Percentiles rank a stretch among this genome's conserved stretches.
Conservation (phyloP, 2,329 filamentous ascomycete genomes). For the Rhinocladiella similis region DNA sequence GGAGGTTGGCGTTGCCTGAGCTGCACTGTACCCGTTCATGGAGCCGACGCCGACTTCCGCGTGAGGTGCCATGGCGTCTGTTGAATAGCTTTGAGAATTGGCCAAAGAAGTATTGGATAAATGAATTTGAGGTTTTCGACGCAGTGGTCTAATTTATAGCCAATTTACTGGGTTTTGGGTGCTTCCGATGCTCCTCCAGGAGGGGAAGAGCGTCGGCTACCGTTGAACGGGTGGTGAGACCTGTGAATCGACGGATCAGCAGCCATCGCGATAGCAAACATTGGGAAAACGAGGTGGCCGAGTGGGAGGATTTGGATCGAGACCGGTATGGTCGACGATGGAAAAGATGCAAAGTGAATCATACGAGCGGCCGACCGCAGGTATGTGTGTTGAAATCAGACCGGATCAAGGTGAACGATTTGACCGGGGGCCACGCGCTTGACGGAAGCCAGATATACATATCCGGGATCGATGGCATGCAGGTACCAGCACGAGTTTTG, state of each 20-base stretch:
- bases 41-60: conserved; percentile 64
- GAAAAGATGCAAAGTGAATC: background rate
- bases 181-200: conserved; percentile 74
- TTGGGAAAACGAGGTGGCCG: background rate
- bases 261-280: conserved; percentile 11
- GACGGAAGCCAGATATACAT: background rate
- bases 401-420: background rate
- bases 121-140: conserved; percentile 39
- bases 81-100: conserved; percentile 7
- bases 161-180: conserved; percentile 48
- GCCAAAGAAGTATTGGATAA: conserved; percentile 28
- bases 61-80: conserved; percentile 82
- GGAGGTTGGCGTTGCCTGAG: conserved; percentile 39
- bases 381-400: background rate
- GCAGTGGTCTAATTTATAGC: conserved; percentile 15
- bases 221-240: conserved; percentile 93
- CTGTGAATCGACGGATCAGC: conserved; percentile 48
- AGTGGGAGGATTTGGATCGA: conserved; percentile 10
- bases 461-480: conserved; percentile 17
- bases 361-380: conserved; percentile 16
- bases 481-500: conserved; percentile 21
- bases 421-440: background rate
- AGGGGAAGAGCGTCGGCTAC: conserved; percentile 89
- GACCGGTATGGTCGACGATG: conserved; percentile 4
- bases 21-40: conserved; percentile 52